Base-by-base conservation (phyloP, 1,284 basidiomycete genomes). In the Vanrija sp. region DNA sequence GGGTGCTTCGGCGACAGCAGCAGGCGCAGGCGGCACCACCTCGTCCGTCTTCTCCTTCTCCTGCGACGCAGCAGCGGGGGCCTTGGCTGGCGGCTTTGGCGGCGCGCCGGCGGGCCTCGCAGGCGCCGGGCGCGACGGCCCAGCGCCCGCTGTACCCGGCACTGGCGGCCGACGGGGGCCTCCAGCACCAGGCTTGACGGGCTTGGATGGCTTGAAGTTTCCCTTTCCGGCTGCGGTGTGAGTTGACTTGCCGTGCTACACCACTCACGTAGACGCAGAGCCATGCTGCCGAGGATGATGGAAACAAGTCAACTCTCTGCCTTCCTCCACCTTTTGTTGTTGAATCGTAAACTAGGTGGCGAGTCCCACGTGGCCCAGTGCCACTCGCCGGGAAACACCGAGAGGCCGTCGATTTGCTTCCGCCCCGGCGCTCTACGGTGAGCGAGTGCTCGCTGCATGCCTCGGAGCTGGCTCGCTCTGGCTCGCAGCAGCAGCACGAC, bases 161-260 rank as follows among this genome's bases (percentile, higher is more conserved):
- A 48, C 36, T 1, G 24, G 24, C 20, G 38, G 39, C 2, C 51
- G 10, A 27, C 51, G 9, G 27, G 37, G 8, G 27, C 39, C 53
- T 56, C 45, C 56, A 49, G 19, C 45, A 41, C 49, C 57, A 9
- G 62, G 56, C 45, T 57, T 58, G 37, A 50, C 37, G 12, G 56
- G 56, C 23, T 37, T 54, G 14, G 54, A 57, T 12, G 66, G 66
- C 47, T 64, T 64, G 56, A 68, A 68, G 50, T 63, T 66, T 41
- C 65, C 61, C 47, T 65, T 62, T 41, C 64, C 64, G 19, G 63
- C 64, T 68, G 41, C n/a, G 3, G 4, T 7, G 25, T 50, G 7
- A 46, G 42, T 25, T 25, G 25, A n/a, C 2, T 14, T 12, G 27
- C 27, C 9, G 18, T 3, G 7, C 4, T 22, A 47, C 45, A 20